phyloP scores from a whole-genome alignment of 73 alveolate genomes.

The Tetrahymena malaccensis region DNA sequence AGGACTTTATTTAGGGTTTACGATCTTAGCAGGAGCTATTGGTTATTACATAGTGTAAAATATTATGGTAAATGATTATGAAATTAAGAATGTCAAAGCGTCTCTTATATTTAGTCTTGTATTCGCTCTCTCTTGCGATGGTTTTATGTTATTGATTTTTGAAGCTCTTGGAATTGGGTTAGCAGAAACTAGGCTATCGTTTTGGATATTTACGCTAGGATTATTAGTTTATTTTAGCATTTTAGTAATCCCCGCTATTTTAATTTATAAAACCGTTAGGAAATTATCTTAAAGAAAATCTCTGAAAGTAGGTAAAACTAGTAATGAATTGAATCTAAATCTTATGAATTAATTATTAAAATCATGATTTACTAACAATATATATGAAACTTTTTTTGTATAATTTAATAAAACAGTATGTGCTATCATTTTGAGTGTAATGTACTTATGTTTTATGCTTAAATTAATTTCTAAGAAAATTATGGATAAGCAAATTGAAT shows the following conservation, averaged over 20 bases:
- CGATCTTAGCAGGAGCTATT: neutral
- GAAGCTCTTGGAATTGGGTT: neutral
- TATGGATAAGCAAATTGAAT: neutral
- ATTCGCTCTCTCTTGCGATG: neutral
- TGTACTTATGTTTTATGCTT: neutral
- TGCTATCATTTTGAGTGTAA: neutral
- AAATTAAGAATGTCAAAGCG: neutral
- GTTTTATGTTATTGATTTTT: neutral
- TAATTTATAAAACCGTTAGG: neutral
- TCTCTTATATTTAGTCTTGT: neutral
- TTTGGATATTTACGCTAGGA: neutral
- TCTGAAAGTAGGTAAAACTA: neutral
- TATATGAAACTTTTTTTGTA: neutral
- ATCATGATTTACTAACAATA: neutral
- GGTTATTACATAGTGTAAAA: neutral
- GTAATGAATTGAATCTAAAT: neutral
- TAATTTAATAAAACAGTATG: neutral
- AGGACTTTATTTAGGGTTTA: neutral
- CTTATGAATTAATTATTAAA: neutral
- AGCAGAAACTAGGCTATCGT: neutral
- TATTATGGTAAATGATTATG: neutral
- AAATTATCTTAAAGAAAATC: neutral
- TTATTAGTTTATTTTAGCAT: neutral
- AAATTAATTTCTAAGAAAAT: neutral
- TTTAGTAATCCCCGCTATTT: neutral